phyloP scores from a whole-genome alignment of 106 monocot species.

The Gastrodia elata region DNA sequence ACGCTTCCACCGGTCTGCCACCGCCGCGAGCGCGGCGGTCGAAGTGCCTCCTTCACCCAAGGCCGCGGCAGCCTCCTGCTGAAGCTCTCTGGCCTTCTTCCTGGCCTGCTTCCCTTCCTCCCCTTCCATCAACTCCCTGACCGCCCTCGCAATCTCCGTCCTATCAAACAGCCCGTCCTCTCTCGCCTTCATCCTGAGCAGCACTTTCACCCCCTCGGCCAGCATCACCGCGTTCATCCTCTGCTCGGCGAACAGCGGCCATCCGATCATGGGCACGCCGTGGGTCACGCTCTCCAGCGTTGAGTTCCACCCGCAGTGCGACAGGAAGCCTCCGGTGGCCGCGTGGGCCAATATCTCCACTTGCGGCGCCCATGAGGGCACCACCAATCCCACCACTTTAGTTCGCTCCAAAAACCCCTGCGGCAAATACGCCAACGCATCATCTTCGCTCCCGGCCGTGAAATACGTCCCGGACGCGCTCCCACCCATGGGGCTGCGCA shows the following conservation, averaged over 20 bases:
- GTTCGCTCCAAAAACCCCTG: constrained; percentile 54
- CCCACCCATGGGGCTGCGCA: constrained; percentile 16
- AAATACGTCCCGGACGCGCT: constrained; percentile 15
- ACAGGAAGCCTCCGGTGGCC: constrained; percentile 48
- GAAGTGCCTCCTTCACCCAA: constrained; percentile 28
- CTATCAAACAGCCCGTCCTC: constrained; percentile 22
- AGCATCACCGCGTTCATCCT: constrained; percentile 61
- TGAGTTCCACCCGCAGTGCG: constrained; percentile 83
- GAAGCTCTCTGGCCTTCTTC: constrained; percentile 16
- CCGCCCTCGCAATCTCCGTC: constrained; percentile 33
- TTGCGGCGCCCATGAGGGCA: constrained; percentile 61
- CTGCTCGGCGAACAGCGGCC: constrained; percentile 87
- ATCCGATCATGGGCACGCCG: constrained; percentile 67
- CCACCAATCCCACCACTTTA: constrained; percentile 27
- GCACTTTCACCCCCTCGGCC: constrained; percentile 28
- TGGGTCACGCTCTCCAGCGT: constrained; percentile 48
- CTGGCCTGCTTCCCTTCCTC: no score
- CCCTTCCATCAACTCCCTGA: constrained; percentile 45
- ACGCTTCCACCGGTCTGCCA: constrained; percentile 22
- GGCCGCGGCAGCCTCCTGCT: constrained; percentile 8
- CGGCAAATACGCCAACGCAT: constrained; percentile 27
- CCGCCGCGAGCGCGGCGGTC: constrained; percentile 7
- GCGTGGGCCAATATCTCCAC: constrained; percentile 34
- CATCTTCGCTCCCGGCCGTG: not conserved
- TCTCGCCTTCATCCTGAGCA: constrained; percentile 15